These are phyloP conservation scores for Ophiostoma himal-ulmi DNA, from an alignment of 2,329 filamentous ascomycete species.

Conservation along the genomic window DNA sequence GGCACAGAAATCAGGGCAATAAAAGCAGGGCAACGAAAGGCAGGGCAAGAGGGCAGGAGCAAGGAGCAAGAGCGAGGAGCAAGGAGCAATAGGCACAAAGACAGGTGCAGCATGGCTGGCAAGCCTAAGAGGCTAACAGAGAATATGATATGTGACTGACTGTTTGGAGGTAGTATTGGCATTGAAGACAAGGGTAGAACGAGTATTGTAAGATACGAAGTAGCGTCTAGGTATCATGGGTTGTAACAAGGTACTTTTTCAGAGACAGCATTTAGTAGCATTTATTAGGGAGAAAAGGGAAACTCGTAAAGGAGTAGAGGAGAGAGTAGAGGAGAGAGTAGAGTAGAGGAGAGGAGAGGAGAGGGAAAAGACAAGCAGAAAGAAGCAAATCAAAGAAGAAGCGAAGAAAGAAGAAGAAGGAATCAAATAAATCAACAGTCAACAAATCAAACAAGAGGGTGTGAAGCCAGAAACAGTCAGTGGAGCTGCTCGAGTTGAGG, in stretches of 20 bases:
- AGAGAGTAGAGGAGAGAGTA: background rate
- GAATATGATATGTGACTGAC: background rate
- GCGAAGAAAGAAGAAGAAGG: background rate
- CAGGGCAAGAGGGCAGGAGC: too few species aligned
- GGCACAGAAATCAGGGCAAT: too few species aligned
- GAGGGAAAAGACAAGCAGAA: too few species aligned
- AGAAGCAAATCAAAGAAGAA: background rate
- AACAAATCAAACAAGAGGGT: background rate
- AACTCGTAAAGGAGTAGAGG: background rate
- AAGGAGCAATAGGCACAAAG: too few species aligned
- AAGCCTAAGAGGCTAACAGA: conserved; percentile 5
- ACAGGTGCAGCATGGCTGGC: background rate
- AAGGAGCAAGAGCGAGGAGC: too few species aligned
- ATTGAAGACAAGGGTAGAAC: background rate
- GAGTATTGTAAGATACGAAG: background rate
- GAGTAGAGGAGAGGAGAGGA: background rate
- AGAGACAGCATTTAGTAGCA: background rate
- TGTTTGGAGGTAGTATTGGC: background rate
- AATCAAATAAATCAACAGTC: background rate
- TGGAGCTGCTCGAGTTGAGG: background rate
- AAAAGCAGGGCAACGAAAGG: too few species aligned
- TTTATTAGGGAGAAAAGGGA: background rate
- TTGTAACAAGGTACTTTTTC: background rate
- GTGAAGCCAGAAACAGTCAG: background rate
- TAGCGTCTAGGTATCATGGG: too few species aligned